Evolutionary conservation across 768 basidiomycete species (phyloP).

Genomic region (Suillus variegatus): DNA sequence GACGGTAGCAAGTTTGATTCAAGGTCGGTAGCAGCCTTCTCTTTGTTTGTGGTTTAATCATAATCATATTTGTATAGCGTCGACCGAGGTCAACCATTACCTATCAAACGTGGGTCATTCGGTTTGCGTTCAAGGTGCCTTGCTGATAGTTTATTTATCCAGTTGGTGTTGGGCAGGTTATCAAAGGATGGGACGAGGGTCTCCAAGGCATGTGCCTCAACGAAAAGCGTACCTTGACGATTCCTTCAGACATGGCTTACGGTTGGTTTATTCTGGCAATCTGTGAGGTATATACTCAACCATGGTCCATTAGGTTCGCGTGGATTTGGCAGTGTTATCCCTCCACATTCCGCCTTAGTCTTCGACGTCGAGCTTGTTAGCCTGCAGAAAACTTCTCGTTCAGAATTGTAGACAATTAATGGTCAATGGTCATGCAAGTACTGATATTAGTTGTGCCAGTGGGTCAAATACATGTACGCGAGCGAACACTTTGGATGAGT

Average conservation of each 20-base stretch:
- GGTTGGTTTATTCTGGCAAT: slow-evolving; percentile 49
- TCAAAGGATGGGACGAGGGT: slow-evolving; percentile 84
- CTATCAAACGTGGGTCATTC: slow-evolving; percentile 67
- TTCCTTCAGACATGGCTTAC: slow-evolving; percentile 79
- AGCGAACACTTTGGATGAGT: too few species aligned
- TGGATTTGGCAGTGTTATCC: slow-evolving; percentile 78
- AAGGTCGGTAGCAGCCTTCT: slow-evolving; percentile 47
- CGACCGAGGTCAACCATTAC: slow-evolving; percentile 75
- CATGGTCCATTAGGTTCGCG: slow-evolving; percentile 51
- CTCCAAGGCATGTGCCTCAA: slow-evolving; percentile 81
- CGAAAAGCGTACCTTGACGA: slow-evolving; percentile 88
- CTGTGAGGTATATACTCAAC: neutral
- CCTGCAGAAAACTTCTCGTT: slow-evolving; percentile 48
- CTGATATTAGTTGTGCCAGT: neutral
- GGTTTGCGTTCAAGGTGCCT: neutral
- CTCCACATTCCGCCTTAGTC: slow-evolving; percentile 74
- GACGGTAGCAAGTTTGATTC: slow-evolving; percentile 90
- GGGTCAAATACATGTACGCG: too few species aligned
- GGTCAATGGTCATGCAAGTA: neutral
- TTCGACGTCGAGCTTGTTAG: slow-evolving; percentile 86
- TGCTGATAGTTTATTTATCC: slow-evolving; percentile 8
- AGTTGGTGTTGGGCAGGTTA: slow-evolving; percentile 85
- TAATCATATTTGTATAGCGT: slow-evolving; percentile 38
- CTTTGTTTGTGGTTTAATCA: neutral
- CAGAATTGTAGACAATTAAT: slow-evolving; percentile 51